phyloP scores from a whole-genome alignment of 1,284 basidiomycete genomes.

The Ceratobasidium sp. region DNA sequence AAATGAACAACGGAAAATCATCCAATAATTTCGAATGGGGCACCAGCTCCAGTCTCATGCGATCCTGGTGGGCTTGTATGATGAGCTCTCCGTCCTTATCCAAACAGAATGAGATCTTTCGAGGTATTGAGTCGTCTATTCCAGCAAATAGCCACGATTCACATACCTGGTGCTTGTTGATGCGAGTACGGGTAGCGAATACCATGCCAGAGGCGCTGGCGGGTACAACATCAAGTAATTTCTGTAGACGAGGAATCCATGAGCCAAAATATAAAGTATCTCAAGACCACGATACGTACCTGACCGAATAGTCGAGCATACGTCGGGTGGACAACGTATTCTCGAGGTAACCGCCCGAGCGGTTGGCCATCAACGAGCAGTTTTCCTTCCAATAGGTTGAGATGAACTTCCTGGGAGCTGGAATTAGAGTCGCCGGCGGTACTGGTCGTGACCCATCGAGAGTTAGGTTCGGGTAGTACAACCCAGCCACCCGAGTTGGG shows the following conservation, averaged over 20 bases:
- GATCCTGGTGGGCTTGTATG: background rate
- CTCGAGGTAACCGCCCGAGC: constrained; percentile 37
- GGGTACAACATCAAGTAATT: constrained; percentile 53
- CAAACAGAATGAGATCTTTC: background rate
- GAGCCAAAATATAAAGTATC: background rate
- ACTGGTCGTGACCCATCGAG: constrained; percentile 27
- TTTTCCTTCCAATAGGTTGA: constrained; percentile 35
- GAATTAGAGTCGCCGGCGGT: background rate
- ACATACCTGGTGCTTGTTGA: constrained; percentile 45
- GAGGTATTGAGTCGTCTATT: background rate
- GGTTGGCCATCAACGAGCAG: constrained; percentile 42
- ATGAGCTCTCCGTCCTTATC: background rate
- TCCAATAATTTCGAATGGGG: constrained; percentile 3
- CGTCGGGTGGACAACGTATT: constrained; percentile 35
- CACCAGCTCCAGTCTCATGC: constrained; percentile 7
- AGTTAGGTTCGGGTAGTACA: background rate
- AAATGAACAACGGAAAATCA: constrained; percentile 24
- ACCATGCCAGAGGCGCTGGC: constrained; percentile 50
- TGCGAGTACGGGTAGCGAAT: constrained; percentile 48
- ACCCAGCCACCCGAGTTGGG: background rate
- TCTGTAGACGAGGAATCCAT: constrained; percentile 45
- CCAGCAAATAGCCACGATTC: background rate
- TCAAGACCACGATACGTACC: background rate
- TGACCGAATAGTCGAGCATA: constrained; percentile 41
- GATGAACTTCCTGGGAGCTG: constrained; percentile 33